phyloP scores from a whole-genome alignment of 2,329 filamentous ascomycete genomes.

The Ciborinia camelliae region DNA sequence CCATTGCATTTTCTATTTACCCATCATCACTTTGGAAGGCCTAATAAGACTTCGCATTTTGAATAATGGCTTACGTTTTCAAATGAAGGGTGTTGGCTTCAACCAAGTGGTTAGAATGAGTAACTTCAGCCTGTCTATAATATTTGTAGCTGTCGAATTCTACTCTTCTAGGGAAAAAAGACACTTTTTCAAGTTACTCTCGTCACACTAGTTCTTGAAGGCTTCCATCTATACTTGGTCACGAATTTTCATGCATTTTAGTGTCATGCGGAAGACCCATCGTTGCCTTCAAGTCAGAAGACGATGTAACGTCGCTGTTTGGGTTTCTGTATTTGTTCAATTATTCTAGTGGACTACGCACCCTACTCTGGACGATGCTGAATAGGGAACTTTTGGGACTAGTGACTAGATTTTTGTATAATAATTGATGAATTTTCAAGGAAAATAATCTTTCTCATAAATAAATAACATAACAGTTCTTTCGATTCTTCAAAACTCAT shows the following conservation, averaged over 20 bases:
- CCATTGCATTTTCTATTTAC: background rate
- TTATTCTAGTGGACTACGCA: background rate
- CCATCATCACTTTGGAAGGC: too few species aligned
- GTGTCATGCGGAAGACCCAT: background rate
- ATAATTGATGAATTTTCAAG: background rate
- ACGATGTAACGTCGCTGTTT: too few species aligned
- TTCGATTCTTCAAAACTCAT: too few species aligned
- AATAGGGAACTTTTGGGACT: too few species aligned
- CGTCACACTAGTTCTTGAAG: too few species aligned
- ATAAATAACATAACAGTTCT: too few species aligned
- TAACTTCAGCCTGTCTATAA: background rate
- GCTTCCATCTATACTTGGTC: background rate
- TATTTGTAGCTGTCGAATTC: background rate
- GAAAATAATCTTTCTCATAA: background rate
- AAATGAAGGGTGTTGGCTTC: too few species aligned
- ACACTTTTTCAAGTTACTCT: background rate
- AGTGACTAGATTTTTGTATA: background rate
- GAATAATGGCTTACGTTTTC: too few species aligned
- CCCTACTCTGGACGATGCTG: background rate
- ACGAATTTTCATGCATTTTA: background rate
- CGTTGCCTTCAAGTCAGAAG: background rate
- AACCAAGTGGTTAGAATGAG: too few species aligned
- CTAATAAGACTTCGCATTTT: too few species aligned
- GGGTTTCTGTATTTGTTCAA: fast-evolving
- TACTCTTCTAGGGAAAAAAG: too few species aligned